Percentiles rank a stretch among this genome's conserved stretches.
Conservation (phyloP, 805 yeast genomes). For the Wickerhamiella nectarea region DNA sequence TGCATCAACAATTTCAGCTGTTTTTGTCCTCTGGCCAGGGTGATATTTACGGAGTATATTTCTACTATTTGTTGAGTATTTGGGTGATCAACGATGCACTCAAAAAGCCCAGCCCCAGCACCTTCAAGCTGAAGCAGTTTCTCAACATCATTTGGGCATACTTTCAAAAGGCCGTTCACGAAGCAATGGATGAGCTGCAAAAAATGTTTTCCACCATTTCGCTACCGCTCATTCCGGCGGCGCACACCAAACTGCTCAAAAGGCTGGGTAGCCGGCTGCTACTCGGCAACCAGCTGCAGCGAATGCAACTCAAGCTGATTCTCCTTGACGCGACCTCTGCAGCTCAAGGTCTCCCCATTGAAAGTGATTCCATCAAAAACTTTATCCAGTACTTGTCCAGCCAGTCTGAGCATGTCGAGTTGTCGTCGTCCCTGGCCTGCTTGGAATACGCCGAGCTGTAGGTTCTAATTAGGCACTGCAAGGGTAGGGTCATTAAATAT, state of each 20-base stretch:
- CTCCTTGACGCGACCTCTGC: neutral
- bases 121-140: constrained; percentile 8
- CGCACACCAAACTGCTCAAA: neutral
- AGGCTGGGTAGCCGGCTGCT: constrained; percentile 3
- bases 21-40: constrained; percentile 11
- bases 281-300: neutral
- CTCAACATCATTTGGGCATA: constrained; percentile 12
- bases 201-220: neutral
- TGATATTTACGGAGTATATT: constrained; percentile 9
- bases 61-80: constrained; percentile 9
- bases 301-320: neutral
- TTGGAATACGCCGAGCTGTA: no score
- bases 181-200: constrained; percentile 4
- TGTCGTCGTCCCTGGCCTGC: neutral
- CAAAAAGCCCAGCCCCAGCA: neutral
- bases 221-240: neutral
- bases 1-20: neutral
- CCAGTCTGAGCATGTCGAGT: neutral
- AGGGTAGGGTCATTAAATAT: no score
- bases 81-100: constrained; percentile 5
- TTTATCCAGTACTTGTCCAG: neutral
- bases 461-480: no score
- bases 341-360: neutral
- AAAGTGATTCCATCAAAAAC: neutral
- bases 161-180: constrained; percentile 11